Evolutionary conservation across 1,284 basidiomycete species (phyloP), one percentile per base, ranked within the genome.

Genomic region (Takashimella koratensis): DNA sequence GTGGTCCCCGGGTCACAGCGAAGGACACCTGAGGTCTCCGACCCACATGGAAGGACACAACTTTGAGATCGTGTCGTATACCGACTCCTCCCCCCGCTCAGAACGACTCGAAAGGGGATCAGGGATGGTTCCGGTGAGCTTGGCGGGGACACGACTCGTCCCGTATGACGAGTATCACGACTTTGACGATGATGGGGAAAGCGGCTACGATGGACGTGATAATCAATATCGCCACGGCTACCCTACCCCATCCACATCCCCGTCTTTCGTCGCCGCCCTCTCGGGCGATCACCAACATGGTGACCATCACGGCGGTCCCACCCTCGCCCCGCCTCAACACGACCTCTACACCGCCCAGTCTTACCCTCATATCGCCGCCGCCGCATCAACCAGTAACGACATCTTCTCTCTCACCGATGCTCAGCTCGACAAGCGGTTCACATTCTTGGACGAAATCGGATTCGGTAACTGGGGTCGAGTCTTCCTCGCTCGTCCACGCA

Each of bases 381-480:
- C 30, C 8, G 30, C 30, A 8, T 8, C 16, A 8, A 36, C 10
- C 10, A 36, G 30, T 36, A 36, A 36, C 30, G 30, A 36, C 16
- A 36, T 36, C 30, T 36, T 66, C 57, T 51, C 52, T 10, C 49
- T 77, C 13, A 59, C 67, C 4, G 74, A 76, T 53, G 50, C 68
- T 11, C 65, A 72, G 52, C 61, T 77, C 2, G 46, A 50, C 3
- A 60, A 67, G 11, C 54, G 67, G 16, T 73, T 73, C 57, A 47
- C 51, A 6, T 76, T 77, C 48, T 52, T 59, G 8, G 40, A 62
- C 11, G 70, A 75, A 53, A 66, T 76, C 12, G 76, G 75, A 8
- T 71, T 67, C 41, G 75, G 75, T 8, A 76, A 76, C 54, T 76
- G 75, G 76, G 76, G 76, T 1, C 61, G 61, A 42, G 74, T 76